phyloP scores from a whole-genome alignment of 1,139 yeast species.

The Geotrichum fermentans region DNA sequence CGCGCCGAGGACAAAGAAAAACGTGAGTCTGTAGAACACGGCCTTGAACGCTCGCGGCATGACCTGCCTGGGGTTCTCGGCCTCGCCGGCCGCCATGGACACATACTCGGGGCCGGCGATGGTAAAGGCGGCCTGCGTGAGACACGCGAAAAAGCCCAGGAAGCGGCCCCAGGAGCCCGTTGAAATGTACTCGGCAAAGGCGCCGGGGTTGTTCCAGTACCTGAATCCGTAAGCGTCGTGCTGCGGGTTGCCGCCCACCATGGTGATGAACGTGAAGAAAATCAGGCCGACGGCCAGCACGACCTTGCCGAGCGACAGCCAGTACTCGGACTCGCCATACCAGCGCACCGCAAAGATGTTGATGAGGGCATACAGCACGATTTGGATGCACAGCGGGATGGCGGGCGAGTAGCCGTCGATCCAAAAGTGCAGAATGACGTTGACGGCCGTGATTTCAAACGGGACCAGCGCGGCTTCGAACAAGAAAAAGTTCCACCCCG shows the following conservation, averaged over 20 bases:
- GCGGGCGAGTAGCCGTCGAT: constrained; percentile 47
- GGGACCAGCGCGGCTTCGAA: constrained; percentile 74
- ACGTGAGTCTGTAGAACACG: constrained; percentile 52
- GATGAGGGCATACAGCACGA: constrained; percentile 56
- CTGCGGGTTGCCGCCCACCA: constrained; percentile 81
- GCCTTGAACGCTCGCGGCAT: constrained; percentile 68
- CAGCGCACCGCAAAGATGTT: constrained; percentile 66
- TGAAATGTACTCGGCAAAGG: constrained; percentile 52
- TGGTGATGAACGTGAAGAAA: constrained; percentile 66
- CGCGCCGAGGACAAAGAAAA: constrained; percentile 63
- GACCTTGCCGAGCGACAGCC: constrained; percentile 72
- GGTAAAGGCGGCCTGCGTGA: constrained; percentile 63
- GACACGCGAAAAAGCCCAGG: constrained; percentile 63
- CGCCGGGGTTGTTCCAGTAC: constrained; percentile 56
- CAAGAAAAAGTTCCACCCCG: constrained; percentile 77
- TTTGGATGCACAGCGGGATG: constrained; percentile 47
- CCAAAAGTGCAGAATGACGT: constrained; percentile 76
- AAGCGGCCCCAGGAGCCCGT: constrained; percentile 61
- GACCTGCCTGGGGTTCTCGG: constrained; percentile 65
- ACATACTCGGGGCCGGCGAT: constrained; percentile 84
- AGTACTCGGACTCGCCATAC: constrained; percentile 78
- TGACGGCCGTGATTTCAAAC: constrained; percentile 75
- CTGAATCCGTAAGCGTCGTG: constrained; percentile 60
- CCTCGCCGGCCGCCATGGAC: constrained; percentile 71
- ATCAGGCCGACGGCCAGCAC: constrained; percentile 66